A percentile compares a stretch with the other conserved stretches of the same genome.
Conservation (phyloP, 768 basidiomycete species). For the Termitomyces sp. region DNA sequence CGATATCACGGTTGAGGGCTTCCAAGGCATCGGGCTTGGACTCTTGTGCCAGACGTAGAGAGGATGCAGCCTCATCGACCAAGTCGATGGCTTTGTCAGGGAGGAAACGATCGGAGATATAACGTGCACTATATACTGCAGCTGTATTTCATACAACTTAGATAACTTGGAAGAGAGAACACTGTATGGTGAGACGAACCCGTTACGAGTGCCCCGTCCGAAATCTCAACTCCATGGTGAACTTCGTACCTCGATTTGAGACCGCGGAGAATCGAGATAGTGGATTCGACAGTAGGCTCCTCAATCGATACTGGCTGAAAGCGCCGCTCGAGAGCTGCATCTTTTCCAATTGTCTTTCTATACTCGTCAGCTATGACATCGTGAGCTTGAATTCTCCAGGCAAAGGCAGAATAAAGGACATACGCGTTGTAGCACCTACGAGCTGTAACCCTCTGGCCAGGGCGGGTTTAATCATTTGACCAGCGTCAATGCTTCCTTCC, state of each 20-base stretch:
- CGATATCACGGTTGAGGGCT: constrained; percentile 74
- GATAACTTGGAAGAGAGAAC: background rate
- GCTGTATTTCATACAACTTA: constrained; percentile 36
- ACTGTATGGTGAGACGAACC: constrained; percentile 35
- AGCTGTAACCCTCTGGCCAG: constrained; percentile 84
- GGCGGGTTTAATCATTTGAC: constrained; percentile 92
- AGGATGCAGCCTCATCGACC: constrained; percentile 89
- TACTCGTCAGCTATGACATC: constrained; percentile 71
- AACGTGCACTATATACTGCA: constrained; percentile 79
- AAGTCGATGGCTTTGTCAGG: constrained; percentile 93
- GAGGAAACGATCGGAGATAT: constrained; percentile 83
- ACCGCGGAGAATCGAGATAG: constrained; percentile 84
- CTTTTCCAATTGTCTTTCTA: constrained; percentile 87
- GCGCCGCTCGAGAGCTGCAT: constrained; percentile 85
- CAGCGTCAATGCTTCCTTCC: constrained; percentile 90
- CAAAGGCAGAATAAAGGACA: constrained; percentile 23
- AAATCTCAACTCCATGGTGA: constrained; percentile 91
- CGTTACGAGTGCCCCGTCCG: constrained; percentile 85
- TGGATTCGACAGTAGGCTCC: constrained; percentile 82
- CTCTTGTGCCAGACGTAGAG: constrained; percentile 84
- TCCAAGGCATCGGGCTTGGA: constrained; percentile 86
- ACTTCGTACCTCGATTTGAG: constrained; percentile 84
- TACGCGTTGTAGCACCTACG: constrained; percentile 88
- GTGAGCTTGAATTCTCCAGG: background rate
- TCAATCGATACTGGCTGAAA: constrained; percentile 90